phyloP scores from a whole-genome alignment of 306 rosid species.

The Dicorynia guianensis region DNA sequence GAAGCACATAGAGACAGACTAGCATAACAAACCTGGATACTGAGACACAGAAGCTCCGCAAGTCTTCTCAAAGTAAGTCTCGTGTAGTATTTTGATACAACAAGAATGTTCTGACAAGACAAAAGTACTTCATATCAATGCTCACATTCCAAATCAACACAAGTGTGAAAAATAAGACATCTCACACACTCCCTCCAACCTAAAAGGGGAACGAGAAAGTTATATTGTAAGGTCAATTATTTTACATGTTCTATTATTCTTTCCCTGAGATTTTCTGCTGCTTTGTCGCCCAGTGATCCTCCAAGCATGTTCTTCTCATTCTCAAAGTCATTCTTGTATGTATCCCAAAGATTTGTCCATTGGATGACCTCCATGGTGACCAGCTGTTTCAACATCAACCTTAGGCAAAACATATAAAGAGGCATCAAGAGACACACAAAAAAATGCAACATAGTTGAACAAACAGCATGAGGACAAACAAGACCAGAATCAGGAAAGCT shows the following conservation, averaged over 20 bases:
- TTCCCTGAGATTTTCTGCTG: slow-evolving; percentile 86
- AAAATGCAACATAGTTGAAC: slow-evolving; percentile 6
- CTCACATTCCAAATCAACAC: neutral
- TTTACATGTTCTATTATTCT: slow-evolving; percentile 89
- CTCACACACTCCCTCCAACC: slow-evolving; percentile 1
- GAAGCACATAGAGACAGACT: slow-evolving; percentile 14
- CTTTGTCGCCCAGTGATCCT: slow-evolving; percentile 77
- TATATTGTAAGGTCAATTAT: slow-evolving; percentile 7
- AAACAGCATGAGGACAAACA: neutral
- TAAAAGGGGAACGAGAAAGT: slow-evolving; percentile 20
- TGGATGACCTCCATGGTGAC: slow-evolving; percentile 94
- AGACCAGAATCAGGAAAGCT: neutral
- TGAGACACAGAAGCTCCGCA: slow-evolving; percentile 79
- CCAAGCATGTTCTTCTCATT: slow-evolving; percentile 77
- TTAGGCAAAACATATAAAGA: slow-evolving; percentile 36
- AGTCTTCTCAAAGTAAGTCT: slow-evolving; percentile 73
- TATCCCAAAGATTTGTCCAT: slow-evolving; percentile 85
- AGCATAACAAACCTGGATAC: slow-evolving; percentile 68
- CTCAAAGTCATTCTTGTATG: slow-evolving; percentile 81
- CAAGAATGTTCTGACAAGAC: slow-evolving; percentile 78
- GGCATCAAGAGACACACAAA: slow-evolving; percentile 24
- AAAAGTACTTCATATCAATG: slow-evolving; percentile 24
- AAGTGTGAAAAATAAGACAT: slow-evolving; percentile 30
- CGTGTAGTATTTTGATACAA: slow-evolving; percentile 83
- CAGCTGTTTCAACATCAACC: slow-evolving; percentile 82